Percentiles rank a stretch among this genome's conserved stretches.
These are phyloP conservation scores for Ustilago xerochloae DNA, from an alignment of 1,284 basidiomycete species.

Conservation along the genomic window DNA sequence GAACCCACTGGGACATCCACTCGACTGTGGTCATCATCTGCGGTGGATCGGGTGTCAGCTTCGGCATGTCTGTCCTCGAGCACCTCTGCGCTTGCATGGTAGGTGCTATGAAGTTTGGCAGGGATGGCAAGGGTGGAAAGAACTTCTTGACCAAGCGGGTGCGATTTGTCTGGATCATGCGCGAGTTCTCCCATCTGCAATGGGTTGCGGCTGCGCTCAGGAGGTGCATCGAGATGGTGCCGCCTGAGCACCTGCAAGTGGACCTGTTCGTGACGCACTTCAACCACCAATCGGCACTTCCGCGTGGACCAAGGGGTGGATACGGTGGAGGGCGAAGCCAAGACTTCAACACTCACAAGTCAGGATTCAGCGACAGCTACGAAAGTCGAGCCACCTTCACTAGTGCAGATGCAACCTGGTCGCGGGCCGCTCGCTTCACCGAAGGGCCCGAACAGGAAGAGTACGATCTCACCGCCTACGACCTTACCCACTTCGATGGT, in stretches of 20 bases:
- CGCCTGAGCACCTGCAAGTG: constrained; percentile 75
- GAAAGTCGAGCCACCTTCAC: constrained; percentile 9
- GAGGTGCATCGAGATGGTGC: constrained; percentile 76
- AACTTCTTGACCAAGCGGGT: constrained; percentile 74
- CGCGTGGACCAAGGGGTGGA: background rate
- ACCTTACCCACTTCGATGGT: constrained; percentile 84
- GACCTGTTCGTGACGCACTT: constrained; percentile 78
- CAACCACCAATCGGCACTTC: constrained; percentile 47
- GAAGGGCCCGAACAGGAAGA: constrained; percentile 70
- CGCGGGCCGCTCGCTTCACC: constrained; percentile 49
- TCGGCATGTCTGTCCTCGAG: constrained; percentile 79
- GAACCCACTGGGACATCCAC: constrained; percentile 75
- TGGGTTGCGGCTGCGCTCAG: constrained; percentile 82
- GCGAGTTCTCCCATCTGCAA: constrained; percentile 83
- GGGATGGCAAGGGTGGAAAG: constrained; percentile 65
- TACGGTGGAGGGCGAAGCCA: constrained; percentile 10
- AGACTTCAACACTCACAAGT: constrained; percentile 6
- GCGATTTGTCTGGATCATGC: constrained; percentile 84
- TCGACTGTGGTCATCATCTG: constrained; percentile 78
- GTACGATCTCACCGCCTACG: constrained; percentile 73
- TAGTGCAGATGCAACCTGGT: constrained; percentile 14
- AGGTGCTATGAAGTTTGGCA: constrained; percentile 37
- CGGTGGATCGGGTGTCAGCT: constrained; percentile 84
- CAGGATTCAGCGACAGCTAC: constrained; percentile 15
- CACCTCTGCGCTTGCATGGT: constrained; percentile 77